Conservation (phyloP, 352 stramenopile genomes). For the Globisporangium cylindrosporum region DNA sequence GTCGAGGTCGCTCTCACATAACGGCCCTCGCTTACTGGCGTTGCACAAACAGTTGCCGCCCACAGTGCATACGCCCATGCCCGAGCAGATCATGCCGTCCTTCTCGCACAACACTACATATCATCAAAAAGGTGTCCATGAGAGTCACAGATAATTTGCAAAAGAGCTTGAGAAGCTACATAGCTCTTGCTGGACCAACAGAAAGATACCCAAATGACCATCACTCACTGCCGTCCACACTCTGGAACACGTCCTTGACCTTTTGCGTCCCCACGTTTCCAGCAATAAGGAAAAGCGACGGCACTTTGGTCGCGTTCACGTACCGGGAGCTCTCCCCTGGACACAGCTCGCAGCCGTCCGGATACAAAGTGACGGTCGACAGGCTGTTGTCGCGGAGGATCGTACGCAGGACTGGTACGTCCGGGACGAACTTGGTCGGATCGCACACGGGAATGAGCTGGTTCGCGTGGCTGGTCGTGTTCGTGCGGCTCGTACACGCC, state of each 20-base stretch:
- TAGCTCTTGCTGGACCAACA: not conserved
- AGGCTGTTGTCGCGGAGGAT: constrained; percentile 45
- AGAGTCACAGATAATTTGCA: constrained; percentile 3
- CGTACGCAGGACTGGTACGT: constrained; percentile 32
- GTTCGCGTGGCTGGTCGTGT: constrained; percentile 43
- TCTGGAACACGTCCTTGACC: constrained; percentile 71
- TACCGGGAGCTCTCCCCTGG: constrained; percentile 37
- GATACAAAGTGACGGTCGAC: constrained; percentile 58
- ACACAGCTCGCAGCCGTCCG: constrained; percentile 70
- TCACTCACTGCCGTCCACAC: constrained; percentile 59
- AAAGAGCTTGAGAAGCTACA: not conserved
- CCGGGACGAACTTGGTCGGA: constrained; percentile 26
- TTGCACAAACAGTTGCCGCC: constrained; percentile 72
- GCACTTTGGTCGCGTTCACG: constrained; percentile 50
- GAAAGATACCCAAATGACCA: not conserved
- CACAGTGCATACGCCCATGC: constrained; percentile 57
- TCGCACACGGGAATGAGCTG: constrained; percentile 69
- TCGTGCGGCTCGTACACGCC: constrained; percentile 43
- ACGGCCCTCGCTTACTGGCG: constrained; percentile 44
- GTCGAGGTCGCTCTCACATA: constrained; percentile 49
- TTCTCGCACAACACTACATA: constrained; percentile 66
- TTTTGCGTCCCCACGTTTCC: constrained; percentile 72
- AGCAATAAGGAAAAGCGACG: constrained; percentile 59
- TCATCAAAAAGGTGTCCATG: not conserved
- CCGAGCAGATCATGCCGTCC: constrained; percentile 65